Evolutionary conservation across 2,329 filamentous ascomycete genomes (phyloP), one percentile per base, ranked within the genome.

Genomic region (Trichoderma endophyticum): DNA sequence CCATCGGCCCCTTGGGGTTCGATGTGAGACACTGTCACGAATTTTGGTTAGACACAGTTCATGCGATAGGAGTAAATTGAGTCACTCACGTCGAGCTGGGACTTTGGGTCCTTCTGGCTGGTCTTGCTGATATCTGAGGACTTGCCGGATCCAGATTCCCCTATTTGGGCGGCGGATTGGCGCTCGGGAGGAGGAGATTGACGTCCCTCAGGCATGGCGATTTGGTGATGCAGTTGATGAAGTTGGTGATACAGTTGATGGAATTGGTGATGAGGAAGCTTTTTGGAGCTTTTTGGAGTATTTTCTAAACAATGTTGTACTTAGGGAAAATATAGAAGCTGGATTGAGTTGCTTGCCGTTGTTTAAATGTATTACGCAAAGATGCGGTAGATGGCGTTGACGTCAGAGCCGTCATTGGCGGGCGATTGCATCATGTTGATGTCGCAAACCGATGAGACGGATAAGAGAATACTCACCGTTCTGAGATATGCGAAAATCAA

Each of bases 101-200:
- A 77, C 71, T 89, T 83, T 77, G 89, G 83, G 74, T 83, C 84
- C 69, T 86, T 81, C 81, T 89, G 87, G 79, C 88, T 83, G 74
- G 86, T 78, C 12, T 69, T 32, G 36, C n/a, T 24, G 21, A 15
- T 2, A n/a, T 21, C 15, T 12, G 56, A 18, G 32, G 24, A 34
- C 54, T 59, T 59, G 18, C 89, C 88, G 0, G 85, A 83, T n/a
- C 81, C 88, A 2, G 89, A 79, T 8, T 88, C 88, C 74, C 88
- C 83, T 72, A 89, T 82, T 83, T 96, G 93, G 70, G 84, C 82
- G 73, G 88, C 90, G 48, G 86, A 83, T 82, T 93, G 92, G 75
- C 81, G 79, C 83, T 93, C 90, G 32, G 93, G 92, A 67, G 90
- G 84, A 74, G 94, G 94, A 36, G 94, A 97, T 83, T 97, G 88